Evolutionary conservation across 2,329 filamentous ascomycete species (phyloP), one percentile per base, ranked within the genome.

Genomic region (Chrysosporium keratinophilum): DNA sequence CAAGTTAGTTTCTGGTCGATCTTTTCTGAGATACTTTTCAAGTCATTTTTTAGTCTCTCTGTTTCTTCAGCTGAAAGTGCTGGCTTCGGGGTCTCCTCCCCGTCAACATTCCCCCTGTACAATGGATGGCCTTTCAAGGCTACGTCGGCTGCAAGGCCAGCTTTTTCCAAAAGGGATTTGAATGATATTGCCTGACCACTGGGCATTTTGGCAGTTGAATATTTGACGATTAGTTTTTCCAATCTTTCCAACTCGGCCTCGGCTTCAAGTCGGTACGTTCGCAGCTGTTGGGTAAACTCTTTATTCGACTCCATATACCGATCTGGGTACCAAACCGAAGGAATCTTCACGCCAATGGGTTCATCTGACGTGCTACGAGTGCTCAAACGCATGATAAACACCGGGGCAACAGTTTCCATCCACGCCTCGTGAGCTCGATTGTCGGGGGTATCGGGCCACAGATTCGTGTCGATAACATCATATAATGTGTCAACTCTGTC

Each of bases 271-370:
- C 68, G 66, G 31, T 64, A 65, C 6, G 59, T 55, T 33, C 77
- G 74, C 54, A 81, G 73, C 7, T 72, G 68, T 42, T 70, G 70
- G 14, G 77, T 72, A 9, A 71, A 61, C 1, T 71, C 69, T 53
- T 73, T 70, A 55, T 77, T 78, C 57, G 72, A 68, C 47, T 77
- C 70, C 44, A 82, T 68, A 62, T 84, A 84, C 44, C 80, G 74
- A 65, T 84, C 81, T 3, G 78, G 73, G 58, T 80, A 81, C 61
- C 81, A 75, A 1, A 72, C 69, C 1, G 73, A 63, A 2, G 80
- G 79, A 15, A 82, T 71, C 5, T 74, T 75, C 42, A 82, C 65
- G 28, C 73, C 69, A 20, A 77, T 62, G 28, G 59, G 61, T 40
- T 62, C 64, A 34, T 58, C 67, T 33, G 66, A 66, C 31, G 73